phyloP scores from a whole-genome alignment of 257 asterid genomes.

The Parsonsia alboflavescens region DNA sequence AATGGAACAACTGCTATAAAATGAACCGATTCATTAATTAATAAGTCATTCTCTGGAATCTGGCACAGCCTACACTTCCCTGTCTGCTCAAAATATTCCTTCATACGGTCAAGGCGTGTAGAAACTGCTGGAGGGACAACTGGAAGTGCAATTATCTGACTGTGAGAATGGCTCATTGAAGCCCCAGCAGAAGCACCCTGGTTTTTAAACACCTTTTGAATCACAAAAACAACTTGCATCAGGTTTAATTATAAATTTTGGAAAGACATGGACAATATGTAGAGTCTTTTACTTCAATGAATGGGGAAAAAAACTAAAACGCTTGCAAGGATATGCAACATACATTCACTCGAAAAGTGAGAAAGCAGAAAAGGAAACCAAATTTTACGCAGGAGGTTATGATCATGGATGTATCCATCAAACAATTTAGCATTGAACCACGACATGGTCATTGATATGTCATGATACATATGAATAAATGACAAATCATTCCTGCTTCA shows the following conservation, averaged over 20 bases:
- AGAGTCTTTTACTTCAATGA: not conserved
- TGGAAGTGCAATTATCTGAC: conserved; percentile 91
- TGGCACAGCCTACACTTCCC: conserved; percentile 80
- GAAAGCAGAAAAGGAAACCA: not conserved
- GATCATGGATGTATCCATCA: not conserved
- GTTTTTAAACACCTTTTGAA: conserved; percentile 71
- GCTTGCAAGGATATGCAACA: not conserved
- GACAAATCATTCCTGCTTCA: not conserved
- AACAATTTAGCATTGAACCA: no score
- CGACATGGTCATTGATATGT: no score
- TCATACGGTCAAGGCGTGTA: conserved; percentile 63
- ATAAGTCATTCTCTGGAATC: conserved; percentile 33
- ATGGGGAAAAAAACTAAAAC: not conserved
- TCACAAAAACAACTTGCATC: not conserved
- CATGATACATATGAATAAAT: no score
- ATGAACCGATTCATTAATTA: conserved; percentile 57
- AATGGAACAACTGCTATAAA: conserved; percentile 70
- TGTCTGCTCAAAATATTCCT: conserved; percentile 52
- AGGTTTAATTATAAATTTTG: not conserved
- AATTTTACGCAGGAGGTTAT: not conserved
- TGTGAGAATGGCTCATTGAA: conserved; percentile 93
- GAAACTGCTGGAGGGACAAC: conserved; percentile 68
- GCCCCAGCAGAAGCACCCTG: conserved; percentile 99
- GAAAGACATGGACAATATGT: not conserved
- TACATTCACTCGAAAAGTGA: not conserved